Evolutionary conservation across 495 filamentous ascomycete species (phyloP).

Genomic region (Xylaria curta): DNA sequence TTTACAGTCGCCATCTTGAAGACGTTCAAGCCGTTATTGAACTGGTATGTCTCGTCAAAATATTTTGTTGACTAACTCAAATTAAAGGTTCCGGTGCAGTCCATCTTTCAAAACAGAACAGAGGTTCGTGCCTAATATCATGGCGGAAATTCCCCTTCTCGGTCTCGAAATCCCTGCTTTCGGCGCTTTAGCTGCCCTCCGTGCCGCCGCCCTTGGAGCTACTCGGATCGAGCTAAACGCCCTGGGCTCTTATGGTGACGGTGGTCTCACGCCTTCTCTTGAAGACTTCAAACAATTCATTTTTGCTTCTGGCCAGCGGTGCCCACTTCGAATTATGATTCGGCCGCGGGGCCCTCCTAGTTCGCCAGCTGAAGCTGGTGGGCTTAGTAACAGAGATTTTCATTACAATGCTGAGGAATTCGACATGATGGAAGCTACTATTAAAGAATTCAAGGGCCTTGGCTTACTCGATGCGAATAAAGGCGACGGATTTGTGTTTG

Average conservation of each 20-base stretch:
- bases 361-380: not conserved
- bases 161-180: constrained; percentile 53
- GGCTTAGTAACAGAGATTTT: constrained; percentile 40
- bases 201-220: constrained; percentile 39
- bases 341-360: constrained; percentile 46
- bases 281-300: constrained; percentile 25
- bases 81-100: not conserved
- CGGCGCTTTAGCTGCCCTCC: constrained; percentile 34
- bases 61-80: no score
- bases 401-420: constrained; percentile 46
- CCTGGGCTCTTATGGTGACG: constrained; percentile 46
- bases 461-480: constrained; percentile 33
- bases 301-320: constrained; percentile 6
- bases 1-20: not conserved
- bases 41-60: not conserved
- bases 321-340: constrained; percentile 53
- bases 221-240: constrained; percentile 51
- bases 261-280: constrained; percentile 47
- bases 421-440: constrained; percentile 37
- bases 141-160: constrained; percentile 21
- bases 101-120: not conserved
- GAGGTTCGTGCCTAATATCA: not conserved
- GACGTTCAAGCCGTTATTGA: no score
- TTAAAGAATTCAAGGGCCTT: constrained; percentile 36
- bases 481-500: constrained; percentile 57